Conservation (phyloP, 768 basidiomycete genomes). For the Pleurotus tuber-regium region DNA sequence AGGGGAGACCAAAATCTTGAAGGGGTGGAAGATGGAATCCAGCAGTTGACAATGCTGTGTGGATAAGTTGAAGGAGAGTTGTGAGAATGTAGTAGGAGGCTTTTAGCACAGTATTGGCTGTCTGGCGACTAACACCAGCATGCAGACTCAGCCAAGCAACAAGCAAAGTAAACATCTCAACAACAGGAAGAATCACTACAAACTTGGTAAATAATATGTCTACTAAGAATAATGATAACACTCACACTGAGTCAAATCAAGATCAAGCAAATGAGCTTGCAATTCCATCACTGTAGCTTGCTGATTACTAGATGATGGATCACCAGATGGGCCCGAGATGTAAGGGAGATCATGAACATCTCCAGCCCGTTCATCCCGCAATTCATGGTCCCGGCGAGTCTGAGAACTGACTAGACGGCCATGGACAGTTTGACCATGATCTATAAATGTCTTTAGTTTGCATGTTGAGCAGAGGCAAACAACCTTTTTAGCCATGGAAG, state of each 20-base stretch:
- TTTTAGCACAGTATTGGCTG: conserved; percentile 17
- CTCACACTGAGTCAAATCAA: neutral
- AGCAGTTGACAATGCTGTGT: conserved; percentile 10
- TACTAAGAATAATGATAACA: neutral
- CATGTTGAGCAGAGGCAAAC: conserved; percentile 1
- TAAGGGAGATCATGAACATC: neutral
- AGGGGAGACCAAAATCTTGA: conserved; percentile 13
- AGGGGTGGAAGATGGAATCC: conserved; percentile 11
- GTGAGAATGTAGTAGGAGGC: conserved; percentile 18
- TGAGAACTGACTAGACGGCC: neutral
- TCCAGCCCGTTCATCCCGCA: neutral
- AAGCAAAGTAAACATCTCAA: conserved; percentile 9
- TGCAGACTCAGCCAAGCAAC: conserved; percentile 21
- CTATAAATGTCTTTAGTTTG: neutral
- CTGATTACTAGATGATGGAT: neutral
- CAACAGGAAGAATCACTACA: neutral
- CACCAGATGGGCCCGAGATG: neutral
- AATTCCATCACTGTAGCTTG: neutral
- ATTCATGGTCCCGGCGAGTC: conserved; percentile 2
- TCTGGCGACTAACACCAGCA: conserved; percentile 19
- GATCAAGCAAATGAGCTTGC: neutral
- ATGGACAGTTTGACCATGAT: neutral
- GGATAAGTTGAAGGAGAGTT: conserved; percentile 13
- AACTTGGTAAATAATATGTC: neutral
- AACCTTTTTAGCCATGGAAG: neutral